These are phyloP conservation scores for Eucalyptus albens DNA, from an alignment of 345 rosid genomes.

Conservation along the genomic window DNA sequence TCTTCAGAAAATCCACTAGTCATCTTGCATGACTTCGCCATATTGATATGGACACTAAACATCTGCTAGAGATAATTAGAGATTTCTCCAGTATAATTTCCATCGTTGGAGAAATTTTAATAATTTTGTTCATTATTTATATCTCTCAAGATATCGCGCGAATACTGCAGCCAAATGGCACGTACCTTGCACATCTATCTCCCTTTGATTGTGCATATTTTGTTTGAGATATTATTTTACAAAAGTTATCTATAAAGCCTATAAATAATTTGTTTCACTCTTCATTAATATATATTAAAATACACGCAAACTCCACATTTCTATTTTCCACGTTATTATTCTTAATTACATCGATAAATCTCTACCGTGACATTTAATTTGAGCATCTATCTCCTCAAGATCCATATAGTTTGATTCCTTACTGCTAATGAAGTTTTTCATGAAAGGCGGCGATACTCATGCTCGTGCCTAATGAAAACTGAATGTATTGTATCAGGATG, in stretches of 20 bases:
- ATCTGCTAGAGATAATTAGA: background rate
- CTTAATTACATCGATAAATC: background rate
- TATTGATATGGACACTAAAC: background rate
- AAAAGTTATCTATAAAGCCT: background rate
- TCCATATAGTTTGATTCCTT: background rate
- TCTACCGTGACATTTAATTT: background rate
- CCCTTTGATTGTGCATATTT: background rate
- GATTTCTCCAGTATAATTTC: background rate
- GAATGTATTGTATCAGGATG: constrained; percentile 33
- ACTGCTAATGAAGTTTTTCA: background rate
- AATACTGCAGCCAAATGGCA: no score
- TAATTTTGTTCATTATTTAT: background rate
- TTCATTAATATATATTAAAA: no score
- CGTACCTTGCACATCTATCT: background rate
- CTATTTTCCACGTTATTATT: background rate
- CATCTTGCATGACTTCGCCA: no score
- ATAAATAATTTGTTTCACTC: no score
- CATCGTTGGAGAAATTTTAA: background rate
- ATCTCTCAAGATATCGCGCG: background rate
- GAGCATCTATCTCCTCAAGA: background rate
- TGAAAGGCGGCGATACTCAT: no score
- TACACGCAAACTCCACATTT: background rate
- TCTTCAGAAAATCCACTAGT: no score
- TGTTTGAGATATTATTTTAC: no score
- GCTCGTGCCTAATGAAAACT: background rate